Evolutionary conservation across 805 yeast genomes (phyloP).

Genomic region (Cyberlindnera bimundalis): DNA sequence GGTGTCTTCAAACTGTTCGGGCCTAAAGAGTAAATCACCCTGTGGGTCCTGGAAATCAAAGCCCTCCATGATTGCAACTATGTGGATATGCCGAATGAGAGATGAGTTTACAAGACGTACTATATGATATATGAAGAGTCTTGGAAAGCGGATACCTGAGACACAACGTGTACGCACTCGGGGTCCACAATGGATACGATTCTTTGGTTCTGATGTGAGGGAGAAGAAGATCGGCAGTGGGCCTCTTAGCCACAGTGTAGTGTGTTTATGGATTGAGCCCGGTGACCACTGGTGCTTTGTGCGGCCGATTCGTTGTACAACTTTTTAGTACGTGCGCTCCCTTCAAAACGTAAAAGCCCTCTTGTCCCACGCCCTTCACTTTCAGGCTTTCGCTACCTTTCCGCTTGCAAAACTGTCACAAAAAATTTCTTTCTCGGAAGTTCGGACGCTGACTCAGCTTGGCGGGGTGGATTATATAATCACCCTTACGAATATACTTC

Average conservation of each 20-base stretch:
- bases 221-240: no score
- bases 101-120: no score
- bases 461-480: neutral
- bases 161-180: conserved; percentile 1
- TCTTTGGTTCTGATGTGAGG: neutral
- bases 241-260: no score
- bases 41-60: conserved; percentile 16
- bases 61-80: conserved; percentile 11
- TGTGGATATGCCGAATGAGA: no score
- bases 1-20: conserved; percentile 15
- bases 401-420: conserved; percentile 4
- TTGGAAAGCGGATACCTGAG: no score
- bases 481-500: neutral
- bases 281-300: no score
- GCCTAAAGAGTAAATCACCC: conserved; percentile 13
- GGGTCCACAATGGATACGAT: neutral
- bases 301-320: no score
- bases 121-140: no score
- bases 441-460: neutral
- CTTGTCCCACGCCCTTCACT: neutral
- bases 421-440: conserved; percentile 6
- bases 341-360: no score
- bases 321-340: no score
- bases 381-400: neutral
- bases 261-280: no score